Base-by-base conservation (phyloP, 1,284 basidiomycete species). In the Rugosomyces carneus region DNA sequence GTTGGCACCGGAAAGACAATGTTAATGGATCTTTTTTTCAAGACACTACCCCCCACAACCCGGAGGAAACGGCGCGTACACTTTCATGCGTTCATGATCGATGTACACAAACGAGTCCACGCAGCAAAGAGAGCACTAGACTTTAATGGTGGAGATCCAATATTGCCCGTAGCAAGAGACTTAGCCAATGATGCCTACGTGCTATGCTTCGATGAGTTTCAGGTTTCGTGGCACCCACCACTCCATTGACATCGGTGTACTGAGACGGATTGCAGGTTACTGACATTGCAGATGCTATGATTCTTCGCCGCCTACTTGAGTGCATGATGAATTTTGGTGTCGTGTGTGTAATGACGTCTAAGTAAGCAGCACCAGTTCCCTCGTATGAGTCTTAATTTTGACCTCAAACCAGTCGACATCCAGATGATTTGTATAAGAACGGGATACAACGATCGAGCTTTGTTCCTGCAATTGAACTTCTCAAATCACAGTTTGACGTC, bases 261-360 rank as follows among this genome's bases (percentile, higher is more conserved):
- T 38, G 13, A 44, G 8, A 11, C 5, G 7, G 3, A 10, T 10
- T 36, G 24, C 54, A 89, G 85, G 92, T 99, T 8, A 97, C 94
- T 10, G 95, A 99, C 67, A 99, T 99, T 55, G 95, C 91, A 15
- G 94, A 98, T 57, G 96, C 96, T 9, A 99, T 99, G 96, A 93
- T 99, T 50, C 75, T 99, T 24, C 76, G 95, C 21, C 80, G 92
- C 42, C 69, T 99, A 16, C 71, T 99, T 36, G 94, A 98, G 63
- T 75, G 78, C 20, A 69, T 99, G 55, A 72, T 93, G 43, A 84
- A 84, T 40, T 84, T 88, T 55, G 96, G 96, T 5, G 93, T 98
- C 2, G 84, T 99, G 19, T 90, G 83, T 57, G 85, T 99, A 38
- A 90, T 97, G 73, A 99, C 96, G 0, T 97, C 93, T 43, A 99